Evolutionary conservation across 1,139 yeast species (phyloP).

Genomic region (Pichia sp.): DNA sequence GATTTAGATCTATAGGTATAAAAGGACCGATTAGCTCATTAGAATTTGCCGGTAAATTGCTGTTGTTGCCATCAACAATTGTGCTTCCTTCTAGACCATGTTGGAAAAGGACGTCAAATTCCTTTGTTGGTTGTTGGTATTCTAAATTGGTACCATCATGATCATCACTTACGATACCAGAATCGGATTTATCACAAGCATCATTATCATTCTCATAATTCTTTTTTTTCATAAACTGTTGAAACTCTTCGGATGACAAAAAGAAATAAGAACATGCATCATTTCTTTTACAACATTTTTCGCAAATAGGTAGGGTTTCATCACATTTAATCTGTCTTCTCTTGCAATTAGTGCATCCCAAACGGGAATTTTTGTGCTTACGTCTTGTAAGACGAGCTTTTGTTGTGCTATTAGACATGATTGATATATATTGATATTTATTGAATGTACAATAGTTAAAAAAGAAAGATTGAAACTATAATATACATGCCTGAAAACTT

Average conservation of each 20-base stretch:
- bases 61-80: neutral
- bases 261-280: constrained; percentile 35
- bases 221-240: neutral
- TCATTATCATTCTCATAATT: neutral
- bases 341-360: constrained; percentile 42
- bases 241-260: constrained; percentile 18
- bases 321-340: constrained; percentile 42
- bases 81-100: neutral
- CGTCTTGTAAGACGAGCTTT: constrained; percentile 26
- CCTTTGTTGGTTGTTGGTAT: neutral
- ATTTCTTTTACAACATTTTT: constrained; percentile 35
- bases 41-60: neutral
- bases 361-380: constrained; percentile 38
- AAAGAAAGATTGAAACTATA: no score
- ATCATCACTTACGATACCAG: neutral
- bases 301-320: constrained; percentile 38
- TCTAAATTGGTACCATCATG: neutral
- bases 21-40: neutral
- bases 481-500: no score
- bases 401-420: neutral
- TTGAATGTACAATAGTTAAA: no score
- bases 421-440: neutral
- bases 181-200: neutral
- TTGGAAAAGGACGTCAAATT: neutral
- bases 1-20: neutral